Base-by-base conservation (phyloP, 768 basidiomycete species). In the Gyrodon lividus region DNA sequence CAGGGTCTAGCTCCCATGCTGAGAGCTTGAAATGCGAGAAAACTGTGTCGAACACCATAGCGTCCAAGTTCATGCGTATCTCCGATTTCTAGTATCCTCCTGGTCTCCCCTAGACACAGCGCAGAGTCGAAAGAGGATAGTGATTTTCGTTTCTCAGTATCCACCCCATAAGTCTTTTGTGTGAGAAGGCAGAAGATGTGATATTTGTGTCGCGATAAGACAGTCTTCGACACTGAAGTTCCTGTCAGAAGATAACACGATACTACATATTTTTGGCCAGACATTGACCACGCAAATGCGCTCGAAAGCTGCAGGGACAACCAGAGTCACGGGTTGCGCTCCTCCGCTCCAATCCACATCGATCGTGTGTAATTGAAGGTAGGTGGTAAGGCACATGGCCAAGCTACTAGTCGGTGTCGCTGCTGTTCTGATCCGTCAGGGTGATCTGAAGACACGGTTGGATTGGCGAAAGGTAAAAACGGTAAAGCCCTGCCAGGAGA, bases 1-100 rank as follows among this genome's bases (percentile, higher is more conserved):
- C 61, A 16, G 37, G 60, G 39, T 56, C 58, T 4, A 61, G 54
- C 1, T 30, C 52, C 62, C 63, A 63, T 13, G 54, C 24, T 7
- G 63, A 59, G 8, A 37, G 35, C 5, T 37, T 37, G 17, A 37
- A 37, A 17, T 9, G 16, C 17, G 35, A 37, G 35, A 19, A 6
- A 37, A 17, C n/a, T n/a, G n/a, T 9, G 17, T 17, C 35, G 7
- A 37, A 19, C 35, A 37, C 17, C 35, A 19, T 19, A 19, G n/a
- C 35, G 16, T 37, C 10, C 35, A n/a, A 37, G 7, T n/a, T n/a
- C n/a, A n/a, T 37, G 17, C 35, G 34, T 13, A n/a, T 17, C 17
- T 37, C 16, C 17, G 8, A 37, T 37, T 37, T 6, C 17, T 37
- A 13, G 35, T 19, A 6, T n/a, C 7, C 35, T 7, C 3, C 34